Evolutionary conservation across 192 early-diverging fungal species (phyloP), one percentile per base, ranked within the genome.

Genomic region (Coemansia sp.): DNA sequence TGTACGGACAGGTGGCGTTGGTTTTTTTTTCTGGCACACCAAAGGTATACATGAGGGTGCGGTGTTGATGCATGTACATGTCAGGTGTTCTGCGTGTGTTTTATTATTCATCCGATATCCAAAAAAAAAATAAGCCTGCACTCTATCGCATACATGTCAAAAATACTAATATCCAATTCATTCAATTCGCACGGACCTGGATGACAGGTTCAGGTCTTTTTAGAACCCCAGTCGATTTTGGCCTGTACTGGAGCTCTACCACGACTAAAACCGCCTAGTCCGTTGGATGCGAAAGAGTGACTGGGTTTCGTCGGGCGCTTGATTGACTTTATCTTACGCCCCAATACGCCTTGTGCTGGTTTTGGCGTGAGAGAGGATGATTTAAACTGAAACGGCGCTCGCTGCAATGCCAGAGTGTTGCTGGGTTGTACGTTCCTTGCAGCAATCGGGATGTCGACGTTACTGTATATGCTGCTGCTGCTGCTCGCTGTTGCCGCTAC

Each of bases 211-310:
- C 57, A 59, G 26, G 15, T 38, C 36, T 63, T 68, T 26, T 76
- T 81, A 1, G 70, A 43, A 1, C 73, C 75, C 74, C 74, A 82
- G 58, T 52, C 71, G 46, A 82, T 82, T 30, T 62, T 73, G 23
- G 73, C 68, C 39, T 76, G 73, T 0, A 75, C 66, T 14, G 73
- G 52, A 35, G 20, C 57, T 11, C 63, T 52, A 23, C 48, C 18
- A 16, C 68, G 63, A 16, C 68, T 46, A 2, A 68, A 67, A 6
- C 67, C 73, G 36, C 73, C 73, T 41, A 76, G 36, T 11, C 73
- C 73, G 35, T 76, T 68, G 0, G 68, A 75, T 26, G 33, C 16
- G 23, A 53, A 26, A 38, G n/a, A 59, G 8, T 18, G 6, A 2
- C n/a, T 38, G 3, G 35, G 18, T 35, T 34, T 59, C 34, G 57